A percentile compares a stretch with the other conserved stretches of the same genome.
These are phyloP conservation scores for Verticillium albo-atrum DNA, from an alignment of 2,329 filamentous ascomycete genomes.

Conservation along the genomic window DNA sequence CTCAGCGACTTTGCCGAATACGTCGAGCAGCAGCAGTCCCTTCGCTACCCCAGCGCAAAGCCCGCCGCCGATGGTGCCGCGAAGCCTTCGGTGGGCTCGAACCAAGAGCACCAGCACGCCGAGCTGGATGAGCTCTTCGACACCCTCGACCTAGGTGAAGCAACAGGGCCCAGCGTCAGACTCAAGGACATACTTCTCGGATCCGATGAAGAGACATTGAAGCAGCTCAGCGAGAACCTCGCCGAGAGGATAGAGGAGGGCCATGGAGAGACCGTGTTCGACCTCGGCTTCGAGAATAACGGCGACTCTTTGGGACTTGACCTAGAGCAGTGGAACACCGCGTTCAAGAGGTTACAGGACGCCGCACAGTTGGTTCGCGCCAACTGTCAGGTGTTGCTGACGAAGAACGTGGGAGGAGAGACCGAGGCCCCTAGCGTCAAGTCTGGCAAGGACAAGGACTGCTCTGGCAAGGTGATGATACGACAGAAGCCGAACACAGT, in stretches of 20 bases:
- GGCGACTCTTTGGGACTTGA: slow-evolving; percentile 79
- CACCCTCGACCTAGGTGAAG: slow-evolving; percentile 76
- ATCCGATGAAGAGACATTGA: slow-evolving; percentile 54
- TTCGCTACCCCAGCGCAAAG: slow-evolving; percentile 52
- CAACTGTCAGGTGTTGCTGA: slow-evolving; percentile 78
- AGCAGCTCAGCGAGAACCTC: slow-evolving; percentile 62
- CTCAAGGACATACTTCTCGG: slow-evolving; percentile 74
- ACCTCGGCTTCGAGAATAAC: slow-evolving; percentile 86
- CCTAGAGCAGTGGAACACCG: slow-evolving; percentile 69
- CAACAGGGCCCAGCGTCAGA: slow-evolving; percentile 50
- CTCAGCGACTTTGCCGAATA: slow-evolving; percentile 97
- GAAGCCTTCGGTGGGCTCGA: slow-evolving; percentile 15
- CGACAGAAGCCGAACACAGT: slow-evolving; percentile 67
- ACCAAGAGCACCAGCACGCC: slow-evolving; percentile 60
- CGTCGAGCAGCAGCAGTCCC: slow-evolving; percentile 86
- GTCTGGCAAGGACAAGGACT: slow-evolving; percentile 65
- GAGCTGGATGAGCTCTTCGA: slow-evolving; percentile 92
- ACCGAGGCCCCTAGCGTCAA: slow-evolving; percentile 61
- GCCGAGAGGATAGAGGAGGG: slow-evolving; percentile 72
- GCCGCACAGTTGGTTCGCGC: slow-evolving; percentile 64
- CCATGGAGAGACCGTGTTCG: slow-evolving; percentile 84
- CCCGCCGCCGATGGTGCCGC: slow-evolving; percentile 17
- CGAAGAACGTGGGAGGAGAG: slow-evolving; percentile 81
- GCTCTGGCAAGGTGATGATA: slow-evolving; percentile 82
- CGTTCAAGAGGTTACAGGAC: slow-evolving; percentile 59